These are phyloP conservation scores for Metarhizium album DNA, from an alignment of 2,329 filamentous ascomycete genomes.

Conservation along the genomic window DNA sequence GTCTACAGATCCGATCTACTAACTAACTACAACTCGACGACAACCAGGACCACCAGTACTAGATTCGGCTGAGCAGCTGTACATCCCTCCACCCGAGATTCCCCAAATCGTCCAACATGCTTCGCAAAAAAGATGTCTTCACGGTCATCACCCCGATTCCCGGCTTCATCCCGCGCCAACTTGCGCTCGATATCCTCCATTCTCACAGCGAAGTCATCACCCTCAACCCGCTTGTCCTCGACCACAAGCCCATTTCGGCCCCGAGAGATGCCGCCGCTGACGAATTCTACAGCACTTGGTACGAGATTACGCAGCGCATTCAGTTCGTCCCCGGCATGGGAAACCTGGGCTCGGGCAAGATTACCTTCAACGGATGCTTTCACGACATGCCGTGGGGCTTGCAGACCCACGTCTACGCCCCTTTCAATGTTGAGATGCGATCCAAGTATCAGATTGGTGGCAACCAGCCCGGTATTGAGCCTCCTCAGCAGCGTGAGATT, in stretches of 20 bases:
- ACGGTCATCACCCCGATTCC: conserved; percentile 62
- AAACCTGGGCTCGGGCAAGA: conserved; percentile 51
- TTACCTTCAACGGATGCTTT: conserved; percentile 61
- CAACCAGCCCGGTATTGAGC: conserved; percentile 56
- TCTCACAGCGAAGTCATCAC: conserved; percentile 61
- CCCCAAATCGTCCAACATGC: conserved; percentile 25
- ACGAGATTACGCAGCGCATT: conserved; percentile 60
- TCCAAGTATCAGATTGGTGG: conserved; percentile 59
- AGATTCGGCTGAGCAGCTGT: too few relatives aligned
- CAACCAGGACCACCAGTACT: too few relatives aligned
- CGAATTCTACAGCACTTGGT: conserved; percentile 65
- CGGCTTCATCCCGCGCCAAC: conserved; percentile 57
- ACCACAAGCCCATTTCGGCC: conserved; percentile 51
- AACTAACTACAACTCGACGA: too few relatives aligned
- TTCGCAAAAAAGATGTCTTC: conserved; percentile 54
- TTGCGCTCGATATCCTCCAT: conserved; percentile 63
- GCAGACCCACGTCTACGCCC: conserved; percentile 61
- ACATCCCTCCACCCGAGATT: too few relatives aligned
- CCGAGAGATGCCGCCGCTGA: conserved; percentile 57
- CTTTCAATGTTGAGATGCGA: conserved; percentile 54
- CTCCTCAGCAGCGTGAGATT: conserved; percentile 50
- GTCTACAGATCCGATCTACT: too few relatives aligned
- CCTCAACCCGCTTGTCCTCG: conserved; percentile 57
- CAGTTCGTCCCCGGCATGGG: conserved; percentile 58
- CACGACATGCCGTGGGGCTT: conserved; percentile 63